Percentiles rank a stretch among this genome's conserved stretches.
phyloP scores from a whole-genome alignment of 1,284 basidiomycete genomes.

The Pterula multifida region DNA sequence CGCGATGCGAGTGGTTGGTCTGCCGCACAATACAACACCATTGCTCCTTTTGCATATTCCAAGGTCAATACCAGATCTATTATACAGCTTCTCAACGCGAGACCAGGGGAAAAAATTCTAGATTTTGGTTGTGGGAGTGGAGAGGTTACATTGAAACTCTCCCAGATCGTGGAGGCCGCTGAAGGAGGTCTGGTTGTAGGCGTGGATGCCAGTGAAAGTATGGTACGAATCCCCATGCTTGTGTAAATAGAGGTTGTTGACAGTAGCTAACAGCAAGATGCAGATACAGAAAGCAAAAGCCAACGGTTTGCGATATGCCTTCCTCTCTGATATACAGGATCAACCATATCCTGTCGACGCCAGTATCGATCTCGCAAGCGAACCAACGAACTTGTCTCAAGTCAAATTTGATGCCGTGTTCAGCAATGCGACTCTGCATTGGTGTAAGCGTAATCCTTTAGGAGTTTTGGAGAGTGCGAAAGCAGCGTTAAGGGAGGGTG shows the following conservation, averaged over 20 bases:
- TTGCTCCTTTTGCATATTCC: slow-evolving; percentile 66
- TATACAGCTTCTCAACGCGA: slow-evolving; percentile 46
- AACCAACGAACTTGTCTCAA: slow-evolving; percentile 11
- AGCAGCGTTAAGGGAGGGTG: slow-evolving; percentile 52
- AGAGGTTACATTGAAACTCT: slow-evolving; percentile 53
- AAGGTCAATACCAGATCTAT: slow-evolving; percentile 49
- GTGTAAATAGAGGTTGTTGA: background rate
- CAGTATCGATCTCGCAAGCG: slow-evolving; percentile 10
- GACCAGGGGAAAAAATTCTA: slow-evolving; percentile 56
- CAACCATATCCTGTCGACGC: slow-evolving; percentile 21
- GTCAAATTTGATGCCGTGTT: slow-evolving; percentile 55
- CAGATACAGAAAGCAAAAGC: slow-evolving; percentile 46
- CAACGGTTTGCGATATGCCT: slow-evolving; percentile 34
- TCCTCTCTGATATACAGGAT: slow-evolving; percentile 40
- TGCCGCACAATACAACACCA: slow-evolving; percentile 43
- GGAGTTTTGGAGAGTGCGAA: slow-evolving; percentile 52
- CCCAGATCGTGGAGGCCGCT: slow-evolving; percentile 33
- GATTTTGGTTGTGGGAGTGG: slow-evolving; percentile 81
- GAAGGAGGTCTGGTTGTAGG: slow-evolving; percentile 49
- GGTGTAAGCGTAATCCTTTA: slow-evolving; percentile 67
- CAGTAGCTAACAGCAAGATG: background rate
- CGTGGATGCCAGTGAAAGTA: slow-evolving; percentile 57
- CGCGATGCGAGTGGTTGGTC: slow-evolving; percentile 27
- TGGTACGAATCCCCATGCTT: slow-evolving; percentile 35
- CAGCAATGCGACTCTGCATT: slow-evolving; percentile 71